Evolutionary conservation across 2,329 filamentous ascomycete species (phyloP).

Genomic region (Verticillium zaregamsianum): DNA sequence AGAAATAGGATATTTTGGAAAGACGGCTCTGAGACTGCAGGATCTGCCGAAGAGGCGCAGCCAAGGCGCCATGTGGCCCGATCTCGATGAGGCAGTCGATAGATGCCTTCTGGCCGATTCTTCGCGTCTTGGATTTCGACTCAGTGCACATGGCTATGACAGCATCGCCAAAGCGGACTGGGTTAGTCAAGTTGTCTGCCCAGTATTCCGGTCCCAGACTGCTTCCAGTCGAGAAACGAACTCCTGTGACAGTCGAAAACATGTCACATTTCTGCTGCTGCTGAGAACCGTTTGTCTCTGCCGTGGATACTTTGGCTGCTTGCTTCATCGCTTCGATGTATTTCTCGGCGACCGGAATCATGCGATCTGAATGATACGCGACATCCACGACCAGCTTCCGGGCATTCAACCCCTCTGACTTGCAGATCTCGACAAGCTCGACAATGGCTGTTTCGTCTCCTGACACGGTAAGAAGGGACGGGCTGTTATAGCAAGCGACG

Average conservation of each 20-base stretch:
- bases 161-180: constrained; percentile 8
- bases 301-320: not conserved
- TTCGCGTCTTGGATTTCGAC: not conserved
- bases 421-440: constrained; percentile 29
- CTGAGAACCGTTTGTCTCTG: not conserved
- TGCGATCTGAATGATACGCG: constrained; percentile 11
- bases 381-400: constrained; percentile 4
- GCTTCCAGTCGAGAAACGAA: not conserved
- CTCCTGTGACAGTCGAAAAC: constrained; percentile 9
- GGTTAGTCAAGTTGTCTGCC: constrained; percentile 4
- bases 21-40: not conserved
- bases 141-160: constrained; percentile 1
- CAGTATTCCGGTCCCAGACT: constrained; percentile 6
- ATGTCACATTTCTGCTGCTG: not conserved
- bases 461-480: constrained; percentile 45
- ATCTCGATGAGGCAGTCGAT: constrained; percentile 8
- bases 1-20: not conserved
- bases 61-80: constrained; percentile 6
- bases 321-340: constrained; percentile 1
- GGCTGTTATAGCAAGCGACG: constrained; percentile 34
- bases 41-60: constrained; percentile 5
- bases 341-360: constrained; percentile 6
- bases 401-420: constrained; percentile 17
- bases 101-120: constrained; percentile 1
- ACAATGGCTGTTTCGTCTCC: constrained; percentile 41